phyloP scores from a whole-genome alignment of 106 monocot species.

The Dioscorea dumetorum region DNA sequence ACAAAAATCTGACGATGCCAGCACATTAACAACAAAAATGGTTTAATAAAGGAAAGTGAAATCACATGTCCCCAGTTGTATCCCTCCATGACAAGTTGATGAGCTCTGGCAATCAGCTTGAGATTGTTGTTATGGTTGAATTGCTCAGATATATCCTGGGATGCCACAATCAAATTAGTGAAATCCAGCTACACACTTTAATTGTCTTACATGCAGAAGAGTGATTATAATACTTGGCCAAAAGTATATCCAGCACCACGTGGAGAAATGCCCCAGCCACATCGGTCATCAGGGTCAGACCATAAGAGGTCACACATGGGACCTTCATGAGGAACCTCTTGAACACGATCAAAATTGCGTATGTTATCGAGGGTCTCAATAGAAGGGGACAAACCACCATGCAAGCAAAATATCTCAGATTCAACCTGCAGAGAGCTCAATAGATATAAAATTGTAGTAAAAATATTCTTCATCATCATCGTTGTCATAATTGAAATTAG shows the following conservation, averaged over 20 bases:
- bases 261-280: constrained; percentile 99
- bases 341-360: constrained; percentile 93
- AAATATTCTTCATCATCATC: too few species aligned
- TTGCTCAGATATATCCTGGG: constrained; percentile 99
- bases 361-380: constrained; percentile 98
- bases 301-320: constrained; percentile 99
- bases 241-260: constrained; percentile 99
- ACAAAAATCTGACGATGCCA: neutral
- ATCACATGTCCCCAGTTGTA: constrained; percentile 98
- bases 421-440: constrained; percentile 62
- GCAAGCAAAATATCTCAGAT: constrained; percentile 96
- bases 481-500: too few species aligned
- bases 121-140: constrained; percentile 93
- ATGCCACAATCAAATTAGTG: constrained; percentile 6
- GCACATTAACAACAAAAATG: neutral
- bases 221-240: constrained; percentile 63
- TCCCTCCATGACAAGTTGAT: constrained; percentile 99
- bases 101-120: constrained; percentile 95
- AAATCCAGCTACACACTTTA: neutral
- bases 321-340: constrained; percentile 99
- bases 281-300: constrained; percentile 98
- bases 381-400: constrained; percentile 95
- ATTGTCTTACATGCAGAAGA: neutral
- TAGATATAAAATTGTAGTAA: neutral
- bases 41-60: neutral